phyloP scores from a whole-genome alignment of 2,329 filamentous ascomycete species.

The Colletotrichum costaricense region DNA sequence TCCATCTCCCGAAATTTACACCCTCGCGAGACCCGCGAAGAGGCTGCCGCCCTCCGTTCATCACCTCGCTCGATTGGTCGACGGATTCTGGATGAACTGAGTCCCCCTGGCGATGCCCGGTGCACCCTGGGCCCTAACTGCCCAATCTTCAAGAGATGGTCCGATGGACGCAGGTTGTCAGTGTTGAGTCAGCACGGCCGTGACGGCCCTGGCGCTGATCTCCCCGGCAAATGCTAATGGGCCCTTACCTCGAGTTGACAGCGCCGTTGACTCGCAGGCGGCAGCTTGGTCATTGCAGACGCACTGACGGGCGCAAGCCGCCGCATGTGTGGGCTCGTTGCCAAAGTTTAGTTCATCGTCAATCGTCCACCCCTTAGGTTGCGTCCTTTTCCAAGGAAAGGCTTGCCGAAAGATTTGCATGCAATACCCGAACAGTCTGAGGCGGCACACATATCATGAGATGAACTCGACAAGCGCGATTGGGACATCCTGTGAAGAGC shows the following conservation, averaged over 20 bases:
- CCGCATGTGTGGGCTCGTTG: constrained; percentile 22
- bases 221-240: constrained; percentile 23
- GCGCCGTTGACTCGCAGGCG: constrained; percentile 33
- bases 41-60: constrained; percentile 1
- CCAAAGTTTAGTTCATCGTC: constrained; percentile 27
- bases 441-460: constrained; percentile 17
- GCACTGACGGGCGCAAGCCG: constrained; percentile 31
- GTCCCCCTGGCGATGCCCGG: not conserved
- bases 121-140: constrained; percentile 1
- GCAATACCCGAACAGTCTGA: constrained; percentile 12
- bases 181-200: constrained; percentile 32
- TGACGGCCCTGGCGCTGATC: constrained; percentile 28
- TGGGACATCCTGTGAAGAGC: constrained; percentile 16
- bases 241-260: constrained; percentile 21
- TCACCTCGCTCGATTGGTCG: constrained; percentile 17
- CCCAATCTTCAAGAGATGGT: constrained; percentile 20
- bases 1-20: constrained; percentile 17
- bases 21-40: constrained; percentile 15
- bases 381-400: constrained; percentile 22
- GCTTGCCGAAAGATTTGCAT: constrained; percentile 21
- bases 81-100: not conserved
- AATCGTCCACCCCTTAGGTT: constrained; percentile 11
- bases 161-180: constrained; percentile 23
- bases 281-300: constrained; percentile 7
- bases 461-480: constrained; percentile 22